Evolutionary conservation across 2,329 filamentous ascomycete species (phyloP).

Genomic region (Monosporascus sp.): DNA sequence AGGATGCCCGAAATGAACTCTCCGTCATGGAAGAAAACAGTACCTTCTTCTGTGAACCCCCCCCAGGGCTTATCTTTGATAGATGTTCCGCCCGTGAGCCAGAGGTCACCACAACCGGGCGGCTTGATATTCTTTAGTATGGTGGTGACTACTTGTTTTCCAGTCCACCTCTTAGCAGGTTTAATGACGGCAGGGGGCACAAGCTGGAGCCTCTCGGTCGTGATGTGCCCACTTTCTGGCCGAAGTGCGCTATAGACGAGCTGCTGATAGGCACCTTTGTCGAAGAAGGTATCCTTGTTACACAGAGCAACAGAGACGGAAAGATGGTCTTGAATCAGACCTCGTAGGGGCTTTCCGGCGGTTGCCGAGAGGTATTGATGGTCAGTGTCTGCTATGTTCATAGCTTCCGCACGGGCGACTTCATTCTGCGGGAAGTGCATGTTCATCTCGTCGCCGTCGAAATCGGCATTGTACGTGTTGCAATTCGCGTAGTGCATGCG

Average conservation of each 20-base stretch:
- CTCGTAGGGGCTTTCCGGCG: conserved; percentile 86
- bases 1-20: conserved; percentile 87
- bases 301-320: conserved; percentile 91
- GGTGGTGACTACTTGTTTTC: conserved; percentile 92
- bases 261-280: conserved; percentile 82
- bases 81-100: conserved; percentile 72
- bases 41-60: conserved; percentile 67
- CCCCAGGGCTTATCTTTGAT: conserved; percentile 79
- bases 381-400: conserved; percentile 92
- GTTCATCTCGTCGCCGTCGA: conserved; percentile 99
- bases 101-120: conserved; percentile 67
- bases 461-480: conserved; percentile 99
- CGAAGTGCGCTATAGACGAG: conserved; percentile 86
- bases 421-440: conserved; percentile 99
- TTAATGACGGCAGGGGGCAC: conserved; percentile 78
- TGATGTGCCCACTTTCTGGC: conserved; percentile 85
- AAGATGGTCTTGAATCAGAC: conserved; percentile 97
- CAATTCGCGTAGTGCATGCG: conserved; percentile 99
- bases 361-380: conserved; percentile 95
- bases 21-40: conserved; percentile 78
- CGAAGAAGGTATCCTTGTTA: conserved; percentile 87
- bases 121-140: conserved; percentile 91
- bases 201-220: conserved; percentile 74
- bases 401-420: conserved; percentile 84
- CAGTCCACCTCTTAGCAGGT: conserved; percentile 81